Evolutionary conservation across 352 stramenopile species (phyloP), one percentile per base, ranked within the genome.

Genomic region (Pythium insidiosum): DNA sequence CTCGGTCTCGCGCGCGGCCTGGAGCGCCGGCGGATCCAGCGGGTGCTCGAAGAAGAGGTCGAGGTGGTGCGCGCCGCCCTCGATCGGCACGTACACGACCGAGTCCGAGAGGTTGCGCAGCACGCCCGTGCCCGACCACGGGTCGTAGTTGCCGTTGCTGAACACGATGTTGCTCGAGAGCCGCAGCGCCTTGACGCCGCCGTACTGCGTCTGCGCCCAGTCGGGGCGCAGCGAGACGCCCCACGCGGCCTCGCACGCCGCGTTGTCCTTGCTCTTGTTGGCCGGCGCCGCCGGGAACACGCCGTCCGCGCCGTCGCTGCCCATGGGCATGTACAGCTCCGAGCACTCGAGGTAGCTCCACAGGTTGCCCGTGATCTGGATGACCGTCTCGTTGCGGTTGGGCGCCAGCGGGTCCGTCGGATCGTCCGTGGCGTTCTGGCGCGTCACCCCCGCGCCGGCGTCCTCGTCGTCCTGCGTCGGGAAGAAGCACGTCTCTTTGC

Each of bases 91-190:
- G 15, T 53, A 61, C 18, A 93, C 62, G 19, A 90, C 59, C 22
- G 58, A 67, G 28, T 68, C 56, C 15, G 68, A 76, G 21, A 66
- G 47, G 22, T 53, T 56, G 10, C 64, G 40, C 20, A 74, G 65
- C n/a, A 96, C 73, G 19, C 84, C 87, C 21, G 66, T 84, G 23
- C 68, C 71, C 12, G 56, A 66, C 76, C 81, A 95, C 16, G 88
- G 88, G 53, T 97, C 86, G 18, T 86, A 70, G 30, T 91, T 66
- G 34, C 83, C 88, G 53, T 96, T 94, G 28, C 73, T 90, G 47
- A 96, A 95, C n/a, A 96, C 68, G 43, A 97, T 90, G 57, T 96
- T 96, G 45, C 76, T 92, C 23, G 59, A 45, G 11, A 42, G 36
- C 6, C 55, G 29, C 15, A 82, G 22, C 5, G 53, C 54, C 11